phyloP scores from a whole-genome alignment of 148 eudicot species.

The Gaultheria prostrata region DNA sequence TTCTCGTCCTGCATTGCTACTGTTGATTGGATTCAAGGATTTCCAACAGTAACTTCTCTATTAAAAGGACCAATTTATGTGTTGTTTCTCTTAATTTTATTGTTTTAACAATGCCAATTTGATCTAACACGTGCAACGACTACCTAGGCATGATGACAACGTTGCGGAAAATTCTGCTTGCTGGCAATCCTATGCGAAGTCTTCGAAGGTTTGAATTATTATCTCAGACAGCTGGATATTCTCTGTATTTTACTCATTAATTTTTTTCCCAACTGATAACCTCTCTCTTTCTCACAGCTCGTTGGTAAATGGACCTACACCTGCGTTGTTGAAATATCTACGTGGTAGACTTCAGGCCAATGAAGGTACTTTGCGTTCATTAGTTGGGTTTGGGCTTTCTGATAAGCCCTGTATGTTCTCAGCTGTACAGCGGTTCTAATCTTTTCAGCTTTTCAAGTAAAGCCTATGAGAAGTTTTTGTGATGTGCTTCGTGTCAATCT shows the following conservation, averaged over 20 bases:
- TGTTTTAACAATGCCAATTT: constrained; percentile 4
- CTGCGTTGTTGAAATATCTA: constrained; percentile 79
- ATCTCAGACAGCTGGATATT: constrained; percentile 11
- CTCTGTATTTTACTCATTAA: constrained; percentile 13
- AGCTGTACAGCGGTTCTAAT: constrained; percentile 7
- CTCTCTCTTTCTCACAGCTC: constrained; percentile 42
- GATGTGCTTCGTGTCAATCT: neutral
- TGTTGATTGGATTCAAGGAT: constrained; percentile 3
- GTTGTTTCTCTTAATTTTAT: neutral
- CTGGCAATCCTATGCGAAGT: constrained; percentile 87
- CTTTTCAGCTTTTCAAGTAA: constrained; percentile 8
- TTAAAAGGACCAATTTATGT: neutral
- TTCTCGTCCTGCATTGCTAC: neutral
- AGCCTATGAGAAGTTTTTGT: neutral
- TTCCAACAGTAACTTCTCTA: neutral
- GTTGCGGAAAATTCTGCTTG: constrained; percentile 82
- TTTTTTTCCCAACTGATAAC: constrained; percentile 1
- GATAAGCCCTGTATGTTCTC: neutral
- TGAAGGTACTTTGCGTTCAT: constrained; percentile 52
- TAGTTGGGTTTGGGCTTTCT: neutral
- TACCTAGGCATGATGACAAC: constrained; percentile 76
- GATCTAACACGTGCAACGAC: constrained; percentile 20
- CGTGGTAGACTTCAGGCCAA: constrained; percentile 87
- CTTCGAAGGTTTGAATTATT: constrained; percentile 65
- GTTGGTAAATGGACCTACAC: constrained; percentile 83